Conservation (phyloP, 2,329 filamentous ascomycete genomes). For the Neofusicoccum ribis region DNA sequence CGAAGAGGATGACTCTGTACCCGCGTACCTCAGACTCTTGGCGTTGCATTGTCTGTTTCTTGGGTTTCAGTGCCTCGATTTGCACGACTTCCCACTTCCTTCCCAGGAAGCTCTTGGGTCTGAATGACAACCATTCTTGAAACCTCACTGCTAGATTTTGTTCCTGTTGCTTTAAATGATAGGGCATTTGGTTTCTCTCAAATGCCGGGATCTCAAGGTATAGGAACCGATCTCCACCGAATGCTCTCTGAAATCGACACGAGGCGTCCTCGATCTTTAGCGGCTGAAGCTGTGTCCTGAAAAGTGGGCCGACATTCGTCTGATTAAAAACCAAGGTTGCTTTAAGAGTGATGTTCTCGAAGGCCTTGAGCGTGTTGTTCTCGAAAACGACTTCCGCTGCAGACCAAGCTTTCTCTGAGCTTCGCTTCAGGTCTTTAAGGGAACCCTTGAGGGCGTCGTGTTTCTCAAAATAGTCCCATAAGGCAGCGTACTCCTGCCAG, state of each 20-base stretch:
- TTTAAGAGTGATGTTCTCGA: conserved; percentile 37
- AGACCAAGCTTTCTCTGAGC: conserved; percentile 30
- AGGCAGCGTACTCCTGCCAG: conserved; percentile 21
- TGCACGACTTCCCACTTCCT: conserved; percentile 44
- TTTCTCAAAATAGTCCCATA: conserved; percentile 27
- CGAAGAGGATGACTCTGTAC: conserved; percentile 36
- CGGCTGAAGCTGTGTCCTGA: conserved; percentile 29
- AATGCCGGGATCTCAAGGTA: conserved; percentile 40
- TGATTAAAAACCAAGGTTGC: conserved; percentile 29
- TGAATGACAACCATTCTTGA: conserved; percentile 34
- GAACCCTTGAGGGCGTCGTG: background rate
- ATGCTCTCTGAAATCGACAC: conserved; percentile 39
- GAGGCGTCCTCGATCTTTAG: conserved; percentile 31
- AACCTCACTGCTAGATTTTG: conserved; percentile 29
- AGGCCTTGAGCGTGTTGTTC: conserved; percentile 13
- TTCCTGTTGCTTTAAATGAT: conserved; percentile 23
- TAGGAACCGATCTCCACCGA: conserved; percentile 44
- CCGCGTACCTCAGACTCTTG: background rate
- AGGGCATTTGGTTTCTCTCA: conserved; percentile 21
- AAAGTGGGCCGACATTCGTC: conserved; percentile 24
- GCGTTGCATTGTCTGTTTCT: conserved; percentile 25
- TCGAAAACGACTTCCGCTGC: conserved; percentile 21
- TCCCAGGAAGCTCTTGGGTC: conserved; percentile 40
- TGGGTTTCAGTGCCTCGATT: conserved; percentile 37
- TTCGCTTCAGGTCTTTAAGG: conserved; percentile 16